Base-by-base conservation (phyloP, 805 yeast species). In the Saccharomyces eubayanus region DNA sequence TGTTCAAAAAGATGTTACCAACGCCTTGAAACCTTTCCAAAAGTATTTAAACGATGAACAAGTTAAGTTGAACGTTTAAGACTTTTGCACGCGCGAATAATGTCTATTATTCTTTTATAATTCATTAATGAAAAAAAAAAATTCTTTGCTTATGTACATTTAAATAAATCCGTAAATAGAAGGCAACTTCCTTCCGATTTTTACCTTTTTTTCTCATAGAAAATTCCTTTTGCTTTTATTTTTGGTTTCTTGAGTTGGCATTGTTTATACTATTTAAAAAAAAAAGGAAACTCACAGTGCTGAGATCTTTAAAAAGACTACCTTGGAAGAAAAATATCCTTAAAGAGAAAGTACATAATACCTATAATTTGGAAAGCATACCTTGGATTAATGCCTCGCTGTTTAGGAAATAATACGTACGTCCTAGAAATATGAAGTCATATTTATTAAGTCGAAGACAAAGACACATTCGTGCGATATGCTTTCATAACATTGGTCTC, bases 11-110 rank as follows among this genome's bases (percentile, higher is more conserved):
- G 95, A 92, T 55, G 98, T 94, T 54, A 85, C 84, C 52, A 74
- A 83, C 62, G 98, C 97, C 43, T 77, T 94, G 60, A 78, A 75
- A 58, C 88, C 89, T 51, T 86, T 78, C 74, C 69, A 79, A 66
- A 65, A 79, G 49, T 69, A 73, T 61, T 76, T 94, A 64, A 79
- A 82, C 62, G 71, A 77, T 48, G 89, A 84, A 64, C 81, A 79
- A 62, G 94, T 88, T 54, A 82, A 87, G 63, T 80, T 94, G 69
- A 82, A 82, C 62, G 99, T 92, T 64, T 94, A 76, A 68, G 24
- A 21, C 21, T 9, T 31, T 16, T 36, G 24, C 43, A 36, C 20
- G 43, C 6, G 16, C 43, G 12, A 36, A 36, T 36, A 36, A 36
- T 16, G 21, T 36, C 20, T 36, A 36, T 36, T 16, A 36, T 16